These are phyloP conservation scores for Eutypa lata DNA, from an alignment of 2,329 filamentous ascomycete species.

Conservation along the genomic window DNA sequence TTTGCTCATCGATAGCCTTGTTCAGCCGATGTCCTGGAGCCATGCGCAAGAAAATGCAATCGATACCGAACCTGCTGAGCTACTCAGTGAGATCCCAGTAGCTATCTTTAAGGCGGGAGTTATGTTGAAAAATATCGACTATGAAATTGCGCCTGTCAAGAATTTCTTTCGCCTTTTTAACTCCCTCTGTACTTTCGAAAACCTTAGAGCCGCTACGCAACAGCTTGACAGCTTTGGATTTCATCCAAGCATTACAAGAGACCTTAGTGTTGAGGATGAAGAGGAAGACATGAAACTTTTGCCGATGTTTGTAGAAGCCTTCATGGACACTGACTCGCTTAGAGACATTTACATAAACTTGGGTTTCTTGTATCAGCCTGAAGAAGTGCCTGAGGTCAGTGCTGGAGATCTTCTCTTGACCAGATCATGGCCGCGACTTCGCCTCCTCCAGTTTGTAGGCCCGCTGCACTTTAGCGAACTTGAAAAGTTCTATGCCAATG, in stretches of 20 bases:
- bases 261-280: neutral
- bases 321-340: neutral
- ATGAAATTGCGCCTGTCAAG: neutral
- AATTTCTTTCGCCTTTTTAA: neutral
- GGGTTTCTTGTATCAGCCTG: neutral
- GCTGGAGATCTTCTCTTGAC: neutral
- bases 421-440: neutral
- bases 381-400: neutral
- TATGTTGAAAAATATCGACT: neutral
- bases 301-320: neutral
- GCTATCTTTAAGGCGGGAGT: slow-evolving; percentile 3
- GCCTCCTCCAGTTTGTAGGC: neutral
- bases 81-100: slow-evolving; percentile 3
- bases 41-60: neutral
- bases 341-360: neutral
- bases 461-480: neutral
- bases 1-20: neutral
- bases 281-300: neutral
- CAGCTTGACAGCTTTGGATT: neutral
- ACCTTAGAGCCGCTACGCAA: neutral
- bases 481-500: neutral
- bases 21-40: neutral
- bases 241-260: neutral
- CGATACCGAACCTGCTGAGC: neutral
- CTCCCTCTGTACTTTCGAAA: neutral